Conservation (phyloP, 169 alveolate genomes). For the Plasmodium berghei region DNA sequence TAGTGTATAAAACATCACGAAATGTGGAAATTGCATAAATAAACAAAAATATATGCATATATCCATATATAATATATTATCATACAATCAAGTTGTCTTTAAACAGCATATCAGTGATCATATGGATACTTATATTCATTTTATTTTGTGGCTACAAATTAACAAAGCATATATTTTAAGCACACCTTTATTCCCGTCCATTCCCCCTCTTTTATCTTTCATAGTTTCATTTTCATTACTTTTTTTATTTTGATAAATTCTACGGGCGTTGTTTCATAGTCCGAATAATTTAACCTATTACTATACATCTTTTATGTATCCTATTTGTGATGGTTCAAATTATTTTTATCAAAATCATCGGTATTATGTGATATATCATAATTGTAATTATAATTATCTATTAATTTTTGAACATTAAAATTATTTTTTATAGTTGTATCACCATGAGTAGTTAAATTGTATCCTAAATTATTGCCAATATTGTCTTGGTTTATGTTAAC, state of each 20-base stretch:
- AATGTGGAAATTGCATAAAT: too few relatives aligned
- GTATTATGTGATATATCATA: constrained; percentile 21
- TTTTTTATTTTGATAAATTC: constrained; percentile 52
- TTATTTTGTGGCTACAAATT: too few relatives aligned
- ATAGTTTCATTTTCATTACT: constrained; percentile 3
- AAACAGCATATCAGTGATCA: too few relatives aligned
- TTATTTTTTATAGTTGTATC: constrained; percentile 47
- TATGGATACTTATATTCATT: too few relatives aligned
- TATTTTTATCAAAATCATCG: constrained; percentile 7
- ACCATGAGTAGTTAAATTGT: constrained; percentile 9
- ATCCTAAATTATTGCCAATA: constrained; percentile 3
- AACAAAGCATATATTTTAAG: not conserved
- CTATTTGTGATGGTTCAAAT: not conserved
- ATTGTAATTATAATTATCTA: constrained; percentile 64
- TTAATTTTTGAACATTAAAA: constrained; percentile 63
- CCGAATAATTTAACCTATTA: not conserved
- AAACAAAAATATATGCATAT: too few relatives aligned
- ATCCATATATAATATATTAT: too few relatives aligned
- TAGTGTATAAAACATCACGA: too few relatives aligned
- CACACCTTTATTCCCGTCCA: not conserved
- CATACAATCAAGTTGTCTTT: too few relatives aligned
- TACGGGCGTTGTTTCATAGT: constrained; percentile 31
- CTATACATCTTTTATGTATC: constrained; percentile 11
- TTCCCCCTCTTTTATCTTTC: not conserved
- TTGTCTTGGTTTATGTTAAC: not conserved